These are phyloP conservation scores for Barnettozyma salicaria DNA, from an alignment of 805 yeast genomes.

Conservation along the genomic window DNA sequence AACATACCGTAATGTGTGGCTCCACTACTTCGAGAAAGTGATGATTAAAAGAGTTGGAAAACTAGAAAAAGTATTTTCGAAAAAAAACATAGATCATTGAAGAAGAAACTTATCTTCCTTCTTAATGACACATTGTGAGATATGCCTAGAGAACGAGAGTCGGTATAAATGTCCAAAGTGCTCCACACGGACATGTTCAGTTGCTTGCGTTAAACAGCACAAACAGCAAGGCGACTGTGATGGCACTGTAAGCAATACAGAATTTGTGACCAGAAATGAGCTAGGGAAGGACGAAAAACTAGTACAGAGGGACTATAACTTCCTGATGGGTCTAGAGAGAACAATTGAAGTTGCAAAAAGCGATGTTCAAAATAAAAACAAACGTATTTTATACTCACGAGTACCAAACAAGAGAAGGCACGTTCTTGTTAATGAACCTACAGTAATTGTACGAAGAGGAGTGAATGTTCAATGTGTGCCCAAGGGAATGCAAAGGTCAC, in stretches of 20 bases:
- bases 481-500: conserved; percentile 65
- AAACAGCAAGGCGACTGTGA: conserved; percentile 57
- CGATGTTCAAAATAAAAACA: conserved; percentile 42
- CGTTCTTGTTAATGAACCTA: conserved; percentile 2
- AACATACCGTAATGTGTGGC: too few relatives aligned
- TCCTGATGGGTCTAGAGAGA: conserved; percentile 55
- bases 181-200: conserved; percentile 55
- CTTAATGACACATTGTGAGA: conserved; percentile 32
- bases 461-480: conserved; percentile 61
- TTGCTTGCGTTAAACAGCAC: conserved; percentile 66
- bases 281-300: conserved; percentile 33
- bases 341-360: conserved; percentile 49
- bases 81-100: too few relatives aligned
- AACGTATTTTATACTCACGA: conserved; percentile 31
- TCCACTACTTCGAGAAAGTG: too few relatives aligned
- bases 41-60: too few relatives aligned
- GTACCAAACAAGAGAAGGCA: conserved; percentile 12
- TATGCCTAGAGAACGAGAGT: conserved; percentile 37
- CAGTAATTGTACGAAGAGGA: conserved; percentile 47
- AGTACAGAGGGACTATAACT: conserved; percentile 79
- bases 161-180: conserved; percentile 86
- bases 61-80: too few relatives aligned
- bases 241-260: conserved; percentile 58
- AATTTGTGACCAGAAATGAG: conserved; percentile 44
- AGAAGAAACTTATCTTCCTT: background rate